Evolutionary conservation across 1,284 basidiomycete genomes (phyloP).

Genomic region (Ceratobasidium sp.): DNA sequence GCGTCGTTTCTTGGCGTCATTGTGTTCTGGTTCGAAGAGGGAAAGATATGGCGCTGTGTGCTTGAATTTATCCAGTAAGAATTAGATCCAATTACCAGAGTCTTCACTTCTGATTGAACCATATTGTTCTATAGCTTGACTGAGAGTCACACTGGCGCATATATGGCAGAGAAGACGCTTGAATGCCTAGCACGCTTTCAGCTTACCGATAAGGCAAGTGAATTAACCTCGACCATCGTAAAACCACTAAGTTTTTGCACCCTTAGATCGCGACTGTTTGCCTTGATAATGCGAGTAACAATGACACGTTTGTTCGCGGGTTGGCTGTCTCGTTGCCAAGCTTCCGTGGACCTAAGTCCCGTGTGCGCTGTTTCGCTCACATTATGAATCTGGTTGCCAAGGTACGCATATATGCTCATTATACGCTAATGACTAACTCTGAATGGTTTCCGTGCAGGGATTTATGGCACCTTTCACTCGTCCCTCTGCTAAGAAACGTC

Average conservation of each 20-base stretch:
- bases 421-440: not conserved
- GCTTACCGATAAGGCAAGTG: not conserved
- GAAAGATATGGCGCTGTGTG: not conserved
- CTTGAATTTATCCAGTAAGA: constrained; percentile 24
- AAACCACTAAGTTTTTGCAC: too few species aligned
- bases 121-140: constrained; percentile 9
- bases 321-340: not conserved
- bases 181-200: constrained; percentile 4
- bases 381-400: constrained; percentile 31
- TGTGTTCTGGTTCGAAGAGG: not conserved
- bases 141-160: constrained; percentile 5
- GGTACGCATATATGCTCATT: not conserved
- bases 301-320: not conserved
- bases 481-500: not conserved
- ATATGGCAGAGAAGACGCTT: constrained; percentile 7
- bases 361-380: constrained; percentile 14
- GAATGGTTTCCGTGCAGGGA: not conserved
- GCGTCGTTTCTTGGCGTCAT: constrained; percentile 10
- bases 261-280: constrained; percentile 11
- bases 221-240: too few species aligned
- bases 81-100: not conserved
- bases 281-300: constrained; percentile 18
- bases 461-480: not conserved
- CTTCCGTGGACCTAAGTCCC: constrained; percentile 4
- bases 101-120: not conserved